These are phyloP conservation scores for Penicillium sp. DNA, from an alignment of 2,329 filamentous ascomycete species.

Conservation along the genomic window DNA sequence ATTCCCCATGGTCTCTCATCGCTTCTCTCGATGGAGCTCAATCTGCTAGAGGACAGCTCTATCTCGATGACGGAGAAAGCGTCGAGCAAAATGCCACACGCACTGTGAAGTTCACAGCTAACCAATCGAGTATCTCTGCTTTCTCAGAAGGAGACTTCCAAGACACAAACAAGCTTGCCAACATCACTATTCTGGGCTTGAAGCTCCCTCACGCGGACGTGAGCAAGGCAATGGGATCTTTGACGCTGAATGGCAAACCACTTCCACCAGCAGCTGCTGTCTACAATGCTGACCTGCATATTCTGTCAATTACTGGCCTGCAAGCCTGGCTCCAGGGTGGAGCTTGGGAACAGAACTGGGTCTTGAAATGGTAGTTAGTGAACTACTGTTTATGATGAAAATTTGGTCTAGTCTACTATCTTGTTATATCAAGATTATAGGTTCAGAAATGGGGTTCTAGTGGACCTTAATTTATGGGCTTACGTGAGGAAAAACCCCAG, in stretches of 20 bases:
- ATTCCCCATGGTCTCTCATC: constrained; percentile 67
- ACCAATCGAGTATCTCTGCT: constrained; percentile 48
- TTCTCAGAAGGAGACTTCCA: constrained; percentile 53
- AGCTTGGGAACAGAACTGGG: constrained; percentile 62
- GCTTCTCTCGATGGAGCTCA: constrained; percentile 60
- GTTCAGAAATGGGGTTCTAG: not conserved
- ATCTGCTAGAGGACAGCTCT: constrained; percentile 62
- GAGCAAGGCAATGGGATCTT: constrained; percentile 33
- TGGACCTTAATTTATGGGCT: not conserved
- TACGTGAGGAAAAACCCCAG: not conserved
- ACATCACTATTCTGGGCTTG: constrained; percentile 65
- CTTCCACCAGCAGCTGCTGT: constrained; percentile 48
- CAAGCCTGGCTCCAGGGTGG: constrained; percentile 51
- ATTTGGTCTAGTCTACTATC: not conserved
- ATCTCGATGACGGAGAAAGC: constrained; percentile 75
- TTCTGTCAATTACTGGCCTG: constrained; percentile 55
- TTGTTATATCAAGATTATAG: not conserved
- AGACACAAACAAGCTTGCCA: constrained; percentile 60
- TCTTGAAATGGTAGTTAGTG: constrained; percentile 53
- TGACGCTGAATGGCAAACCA: constrained; percentile 54
- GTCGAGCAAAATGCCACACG: constrained; percentile 58
- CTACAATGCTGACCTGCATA: constrained; percentile 51
- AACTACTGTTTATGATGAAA: not conserved
- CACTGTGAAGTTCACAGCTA: constrained; percentile 46
- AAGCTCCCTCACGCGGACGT: constrained; percentile 9